Base-by-base conservation (phyloP, 805 yeast genomes). In the Starmerella bacillaris region DNA sequence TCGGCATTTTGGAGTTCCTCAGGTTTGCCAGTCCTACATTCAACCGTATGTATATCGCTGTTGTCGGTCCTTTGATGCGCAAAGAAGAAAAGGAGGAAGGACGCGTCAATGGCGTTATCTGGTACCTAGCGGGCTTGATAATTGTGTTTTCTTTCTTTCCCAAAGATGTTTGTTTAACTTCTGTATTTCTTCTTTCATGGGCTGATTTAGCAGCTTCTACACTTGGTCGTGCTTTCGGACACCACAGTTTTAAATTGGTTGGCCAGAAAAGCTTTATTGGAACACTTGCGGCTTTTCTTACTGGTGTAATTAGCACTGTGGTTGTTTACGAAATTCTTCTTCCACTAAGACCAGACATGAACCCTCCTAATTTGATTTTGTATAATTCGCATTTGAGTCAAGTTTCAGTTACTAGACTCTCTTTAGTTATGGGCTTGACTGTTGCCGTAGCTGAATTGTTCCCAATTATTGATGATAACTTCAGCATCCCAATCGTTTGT, bases 191-290 rank as follows among this genome's bases (percentile, higher is more conserved):
- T 34, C 66, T 89, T 42, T 78, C 94, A 51, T 89, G 96, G 96
- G 83, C 93, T 4, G 98, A 89, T 52, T 82, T 96, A 7, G 86
- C 95, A 2, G 98, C 98, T 2, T 80, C 94, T 3, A 80, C 94
- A 0, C 58, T 84, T 50, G 98, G 98, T 27, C 67, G 98, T 45
- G 68, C 68, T 37, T 86, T 60, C 54, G 96, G 96, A 6, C 67
- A 77, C 48, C 65, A 75, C 43, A 80, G 94, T 5, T 92, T 92
- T 27, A 72, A 75, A 50, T 55, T 86, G 16, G 65, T 76, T 5
- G 63, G 67, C 41, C 70, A 71, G 42, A 89, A 89, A 56, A 78
- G 93, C 3, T 60, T 89, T 31, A 94, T 94, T 1, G 98, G 98
- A 0, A 75, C 89, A 1, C 35, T 73, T 18, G 96, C 94, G 18